phyloP scores from a whole-genome alignment of 2,329 filamentous ascomycete genomes.

The Apiospora malaysiana region DNA sequence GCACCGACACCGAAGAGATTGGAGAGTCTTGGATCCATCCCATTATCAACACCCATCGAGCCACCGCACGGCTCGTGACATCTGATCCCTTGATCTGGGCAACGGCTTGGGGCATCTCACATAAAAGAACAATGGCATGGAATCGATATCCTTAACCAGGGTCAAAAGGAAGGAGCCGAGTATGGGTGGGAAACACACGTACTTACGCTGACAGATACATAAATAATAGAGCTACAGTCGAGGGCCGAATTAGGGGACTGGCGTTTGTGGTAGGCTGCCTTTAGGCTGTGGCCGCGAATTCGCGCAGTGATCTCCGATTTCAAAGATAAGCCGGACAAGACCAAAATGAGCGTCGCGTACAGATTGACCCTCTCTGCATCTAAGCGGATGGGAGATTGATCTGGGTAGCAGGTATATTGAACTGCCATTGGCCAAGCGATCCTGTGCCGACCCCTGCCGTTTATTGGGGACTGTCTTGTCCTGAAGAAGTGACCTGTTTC shows the following conservation, averaged over 20 bases:
- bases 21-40: slow-evolving; percentile 9
- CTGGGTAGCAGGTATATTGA: background rate
- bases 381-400: background rate
- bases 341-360: background rate
- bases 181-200: background rate
- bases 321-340: background rate
- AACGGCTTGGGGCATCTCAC: slow-evolving; percentile 4
- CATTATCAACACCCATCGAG: background rate
- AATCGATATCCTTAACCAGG: background rate
- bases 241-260: background rate
- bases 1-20: background rate
- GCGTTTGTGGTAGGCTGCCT: too few species aligned
- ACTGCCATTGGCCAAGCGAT: slow-evolving; percentile 5
- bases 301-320: background rate
- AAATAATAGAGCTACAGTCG: background rate
- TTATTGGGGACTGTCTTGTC: slow-evolving; percentile 15
- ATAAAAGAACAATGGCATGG: background rate
- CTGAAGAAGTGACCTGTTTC: slow-evolving; percentile 12
- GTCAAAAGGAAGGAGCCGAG: background rate
- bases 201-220: background rate
- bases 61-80: background rate
- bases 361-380: background rate
- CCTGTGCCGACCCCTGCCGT: background rate
- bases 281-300: background rate
- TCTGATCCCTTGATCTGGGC: background rate